Conservation (phyloP, 2,329 filamentous ascomycete species). For the Aspergillus intermedius region DNA sequence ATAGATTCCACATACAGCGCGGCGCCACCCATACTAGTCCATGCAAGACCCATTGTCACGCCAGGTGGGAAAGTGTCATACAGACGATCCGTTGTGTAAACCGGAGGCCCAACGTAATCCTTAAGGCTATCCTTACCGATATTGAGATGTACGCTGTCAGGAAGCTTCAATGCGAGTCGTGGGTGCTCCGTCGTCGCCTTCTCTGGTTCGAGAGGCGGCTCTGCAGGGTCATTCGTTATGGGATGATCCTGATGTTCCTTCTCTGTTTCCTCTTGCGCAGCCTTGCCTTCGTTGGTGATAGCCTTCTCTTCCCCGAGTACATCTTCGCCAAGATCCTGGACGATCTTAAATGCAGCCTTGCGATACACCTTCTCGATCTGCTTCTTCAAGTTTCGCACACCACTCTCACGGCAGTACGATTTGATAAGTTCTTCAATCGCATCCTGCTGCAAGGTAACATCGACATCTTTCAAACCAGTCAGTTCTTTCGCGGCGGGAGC, state of each 20-base stretch:
- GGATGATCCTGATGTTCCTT: conserved; percentile 51
- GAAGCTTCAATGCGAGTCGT: conserved; percentile 71
- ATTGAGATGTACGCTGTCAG: conserved; percentile 75
- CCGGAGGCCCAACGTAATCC: conserved; percentile 91
- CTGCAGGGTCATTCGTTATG: conserved; percentile 54
- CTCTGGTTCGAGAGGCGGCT: conserved; percentile 34
- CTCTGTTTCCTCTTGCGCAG: conserved; percentile 56
- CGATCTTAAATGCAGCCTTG: conserved; percentile 94
- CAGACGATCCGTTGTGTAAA: conserved; percentile 91
- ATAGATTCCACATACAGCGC: conserved; percentile 98
- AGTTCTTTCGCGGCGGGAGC: conserved; percentile 91
- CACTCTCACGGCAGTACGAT: conserved; percentile 94
- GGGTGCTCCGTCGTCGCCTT: conserved; percentile 50
- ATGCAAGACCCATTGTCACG: conserved; percentile 95
- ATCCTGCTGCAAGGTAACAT: conserved; percentile 77
- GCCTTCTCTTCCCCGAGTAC: conserved; percentile 73
- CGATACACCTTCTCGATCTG: conserved; percentile 99
- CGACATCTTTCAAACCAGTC: conserved; percentile 80
- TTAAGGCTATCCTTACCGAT: conserved; percentile 88
- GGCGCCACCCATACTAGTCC: conserved; percentile 94
- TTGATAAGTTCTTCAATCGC: conserved; percentile 97
- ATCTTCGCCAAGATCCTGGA: conserved; percentile 85
- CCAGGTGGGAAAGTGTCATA: conserved; percentile 91
- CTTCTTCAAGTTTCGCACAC: conserved; percentile 96
- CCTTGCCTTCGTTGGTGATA: conserved; percentile 78